A percentile compares a stretch with the other conserved stretches of the same genome.
Conservation (phyloP, 2,329 filamentous ascomycete genomes). For the Aspergillus ochraceoroseus region DNA sequence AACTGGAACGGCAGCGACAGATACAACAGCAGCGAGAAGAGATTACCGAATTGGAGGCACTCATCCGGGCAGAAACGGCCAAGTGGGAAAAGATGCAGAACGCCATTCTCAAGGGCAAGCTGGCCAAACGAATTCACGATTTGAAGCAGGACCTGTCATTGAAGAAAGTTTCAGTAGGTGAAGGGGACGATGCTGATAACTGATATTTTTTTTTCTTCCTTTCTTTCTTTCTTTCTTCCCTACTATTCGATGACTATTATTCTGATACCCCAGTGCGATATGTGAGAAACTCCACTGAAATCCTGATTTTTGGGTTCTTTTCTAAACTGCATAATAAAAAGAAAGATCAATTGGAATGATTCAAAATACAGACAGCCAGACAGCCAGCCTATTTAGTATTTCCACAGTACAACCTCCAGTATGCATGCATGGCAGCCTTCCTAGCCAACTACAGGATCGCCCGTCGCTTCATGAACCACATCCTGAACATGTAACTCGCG, state of each 20-base stretch:
- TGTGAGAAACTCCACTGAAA: constrained; percentile 1
- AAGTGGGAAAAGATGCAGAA: constrained; percentile 42
- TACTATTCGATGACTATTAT: no score
- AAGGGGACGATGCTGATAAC: constrained; percentile 32
- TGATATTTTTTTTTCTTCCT: constrained; percentile 17
- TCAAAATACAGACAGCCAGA: no score
- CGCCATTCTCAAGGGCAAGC: constrained; percentile 41
- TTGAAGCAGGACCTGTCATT: constrained; percentile 43
- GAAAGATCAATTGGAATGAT: no score
- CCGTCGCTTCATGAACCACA: constrained; percentile 27
- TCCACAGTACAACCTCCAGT: no score
- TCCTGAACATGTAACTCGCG: constrained; percentile 28
- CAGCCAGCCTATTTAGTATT: no score
- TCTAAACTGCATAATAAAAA: constrained; percentile 5
- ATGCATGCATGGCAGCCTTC: constrained; percentile 23
- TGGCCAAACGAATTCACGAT: constrained; percentile 43
- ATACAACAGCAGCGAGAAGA: constrained; percentile 45
- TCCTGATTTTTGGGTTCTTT: not conserved
- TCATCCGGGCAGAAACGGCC: constrained; percentile 37
- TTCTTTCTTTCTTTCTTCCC: no score
- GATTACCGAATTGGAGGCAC: constrained; percentile 41
- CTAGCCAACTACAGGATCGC: constrained; percentile 26
- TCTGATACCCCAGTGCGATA: constrained; percentile 16
- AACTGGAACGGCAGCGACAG: constrained; percentile 40
- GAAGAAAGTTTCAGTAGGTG: constrained; percentile 43